phyloP scores from a whole-genome alignment of 176 grass and related monocot genomes.

The Musa acuminata region DNA sequence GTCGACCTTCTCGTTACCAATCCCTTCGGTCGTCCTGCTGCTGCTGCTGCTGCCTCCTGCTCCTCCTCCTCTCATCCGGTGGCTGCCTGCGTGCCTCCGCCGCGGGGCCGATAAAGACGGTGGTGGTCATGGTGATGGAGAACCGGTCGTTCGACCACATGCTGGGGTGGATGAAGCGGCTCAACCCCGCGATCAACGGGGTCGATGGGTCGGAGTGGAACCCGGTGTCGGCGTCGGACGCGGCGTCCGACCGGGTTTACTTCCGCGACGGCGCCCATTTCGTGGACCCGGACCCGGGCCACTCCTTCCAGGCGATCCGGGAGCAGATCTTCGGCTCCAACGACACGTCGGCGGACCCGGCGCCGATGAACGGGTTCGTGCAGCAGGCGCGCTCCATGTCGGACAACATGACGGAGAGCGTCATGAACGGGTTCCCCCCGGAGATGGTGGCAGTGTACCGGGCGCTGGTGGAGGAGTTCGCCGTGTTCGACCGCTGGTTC shows the following conservation, averaged over 20 bases:
- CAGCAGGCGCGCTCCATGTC: slow-evolving; percentile 73
- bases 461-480: slow-evolving; percentile 72
- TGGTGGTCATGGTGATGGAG: slow-evolving; percentile 95
- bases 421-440: slow-evolving; percentile 79
- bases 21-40: not conserved
- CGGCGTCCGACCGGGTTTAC: slow-evolving; percentile 43
- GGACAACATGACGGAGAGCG: slow-evolving; percentile 49
- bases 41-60: slow-evolving; percentile 8
- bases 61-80: not conserved
- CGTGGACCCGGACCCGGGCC: slow-evolving; percentile 94
- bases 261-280: slow-evolving; percentile 66
- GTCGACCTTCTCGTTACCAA: not conserved
- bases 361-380: slow-evolving; percentile 74
- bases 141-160: slow-evolving; percentile 99
- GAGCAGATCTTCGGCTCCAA: slow-evolving; percentile 89
- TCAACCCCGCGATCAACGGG: slow-evolving; percentile 80
- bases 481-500: slow-evolving; percentile 90
- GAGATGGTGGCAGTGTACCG: slow-evolving; percentile 77
- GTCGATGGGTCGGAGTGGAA: slow-evolving; percentile 76
- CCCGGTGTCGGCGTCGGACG: slow-evolving; percentile 38
- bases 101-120: slow-evolving; percentile 60
- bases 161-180: slow-evolving; percentile 94
- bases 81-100: not conserved
- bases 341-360: slow-evolving; percentile 28
- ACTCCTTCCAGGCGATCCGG: slow-evolving; percentile 93